Percentiles rank a stretch among this genome's conserved stretches.
Conservation (phyloP, 2,329 filamentous ascomycete species). For the Alternaria sp. region DNA sequence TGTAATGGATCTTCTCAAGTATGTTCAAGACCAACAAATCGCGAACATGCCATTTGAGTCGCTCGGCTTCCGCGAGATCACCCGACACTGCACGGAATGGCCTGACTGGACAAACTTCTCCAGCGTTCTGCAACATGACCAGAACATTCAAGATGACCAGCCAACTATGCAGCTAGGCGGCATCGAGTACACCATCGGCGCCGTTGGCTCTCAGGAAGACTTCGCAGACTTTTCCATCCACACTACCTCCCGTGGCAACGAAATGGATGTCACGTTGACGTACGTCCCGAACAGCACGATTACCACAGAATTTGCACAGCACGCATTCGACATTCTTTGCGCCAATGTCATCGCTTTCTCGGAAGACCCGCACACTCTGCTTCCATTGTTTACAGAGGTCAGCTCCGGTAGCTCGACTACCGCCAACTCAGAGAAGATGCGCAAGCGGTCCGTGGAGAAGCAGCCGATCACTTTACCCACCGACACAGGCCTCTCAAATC, state of each 20-base stretch:
- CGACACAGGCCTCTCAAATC: conserved; percentile 33
- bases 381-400: conserved; percentile 36
- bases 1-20: conserved; percentile 48
- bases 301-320: conserved; percentile 59
- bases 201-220: conserved; percentile 40
- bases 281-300: conserved; percentile 54
- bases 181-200: conserved; percentile 38
- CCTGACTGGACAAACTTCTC: conserved; percentile 47
- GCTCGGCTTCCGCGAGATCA: conserved; percentile 44
- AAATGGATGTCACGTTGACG: conserved; percentile 39
- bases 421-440: conserved; percentile 27
- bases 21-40: conserved; percentile 54
- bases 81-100: conserved; percentile 45
- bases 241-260: conserved; percentile 29
- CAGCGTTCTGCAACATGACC: conserved; percentile 44
- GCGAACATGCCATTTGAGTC: conserved; percentile 47
- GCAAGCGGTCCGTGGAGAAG: conserved; percentile 35
- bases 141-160: conserved; percentile 42
- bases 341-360: conserved; percentile 34
- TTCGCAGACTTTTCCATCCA: conserved; percentile 44
- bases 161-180: conserved; percentile 58
- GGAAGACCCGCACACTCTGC: conserved; percentile 34
- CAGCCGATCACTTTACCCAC: conserved; percentile 30
- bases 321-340: conserved; percentile 51
- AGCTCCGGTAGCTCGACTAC: conserved; percentile 33